phyloP scores from a whole-genome alignment of 768 basidiomycete species.

The Pholiota conissans region DNA sequence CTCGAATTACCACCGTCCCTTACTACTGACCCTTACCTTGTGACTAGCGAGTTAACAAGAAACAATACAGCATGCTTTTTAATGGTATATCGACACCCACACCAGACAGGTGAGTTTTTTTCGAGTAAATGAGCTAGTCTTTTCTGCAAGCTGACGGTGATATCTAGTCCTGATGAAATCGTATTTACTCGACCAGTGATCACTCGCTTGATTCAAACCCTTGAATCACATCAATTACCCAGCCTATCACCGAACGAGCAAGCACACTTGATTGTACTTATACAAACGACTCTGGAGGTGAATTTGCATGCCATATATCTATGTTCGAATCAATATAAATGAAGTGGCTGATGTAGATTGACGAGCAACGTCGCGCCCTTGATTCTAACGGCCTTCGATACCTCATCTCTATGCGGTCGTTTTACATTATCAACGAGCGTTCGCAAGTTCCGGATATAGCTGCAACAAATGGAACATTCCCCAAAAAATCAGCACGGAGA shows the following conservation, averaged over 20 bases:
- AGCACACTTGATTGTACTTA: conserved; percentile 78
- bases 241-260: conserved; percentile 80
- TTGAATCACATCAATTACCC: conserved; percentile 66
- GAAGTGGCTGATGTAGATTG: conserved; percentile 51
- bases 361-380: conserved; percentile 86
- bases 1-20: too few relatives aligned
- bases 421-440: conserved; percentile 80
- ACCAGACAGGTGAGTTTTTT: not conserved
- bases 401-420: conserved; percentile 89
- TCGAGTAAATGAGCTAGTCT: too few relatives aligned
- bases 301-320: conserved; percentile 13
- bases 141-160: too few relatives aligned
- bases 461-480: conserved; percentile 37
- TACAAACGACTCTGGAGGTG: conserved; percentile 87
- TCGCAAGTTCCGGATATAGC: conserved; percentile 46
- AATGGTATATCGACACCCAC: conserved; percentile 34
- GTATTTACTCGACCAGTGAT: conserved; percentile 65
- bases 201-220: conserved; percentile 54
- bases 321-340: conserved; percentile 1
- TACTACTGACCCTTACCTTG: too few relatives aligned
- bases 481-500: conserved; percentile 55
- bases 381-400: conserved; percentile 94
- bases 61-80: conserved; percentile 57
- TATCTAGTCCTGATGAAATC: conserved; percentile 53
- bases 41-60: conserved; percentile 22